These are phyloP conservation scores for Sarocladiaceae sp. DNA, from an alignment of 2,329 filamentous ascomycete species.

Conservation along the genomic window DNA sequence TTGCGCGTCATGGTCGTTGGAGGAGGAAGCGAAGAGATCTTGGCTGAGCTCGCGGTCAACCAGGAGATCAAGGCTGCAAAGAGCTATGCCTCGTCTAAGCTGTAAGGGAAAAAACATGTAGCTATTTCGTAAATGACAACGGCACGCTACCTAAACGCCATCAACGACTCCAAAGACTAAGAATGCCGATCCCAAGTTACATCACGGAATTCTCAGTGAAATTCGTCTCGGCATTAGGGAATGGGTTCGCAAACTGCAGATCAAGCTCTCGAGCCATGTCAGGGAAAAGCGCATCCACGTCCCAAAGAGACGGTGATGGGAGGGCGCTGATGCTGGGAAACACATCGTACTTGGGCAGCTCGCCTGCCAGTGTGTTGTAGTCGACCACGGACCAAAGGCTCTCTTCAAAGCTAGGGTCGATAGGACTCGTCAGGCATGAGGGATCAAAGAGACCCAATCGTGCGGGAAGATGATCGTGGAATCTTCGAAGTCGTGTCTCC, in stretches of 20 bases:
- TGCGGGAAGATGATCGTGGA: neutral
- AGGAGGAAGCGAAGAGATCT: conserved; percentile 49
- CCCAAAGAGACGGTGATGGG: conserved; percentile 6
- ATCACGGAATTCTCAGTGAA: neutral
- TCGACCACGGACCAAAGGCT: conserved; percentile 13
- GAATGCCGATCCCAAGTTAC: no score
- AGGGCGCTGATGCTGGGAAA: conserved; percentile 3
- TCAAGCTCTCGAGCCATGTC: neutral
- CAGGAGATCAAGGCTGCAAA: conserved; percentile 31
- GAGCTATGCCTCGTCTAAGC: conserved; percentile 13
- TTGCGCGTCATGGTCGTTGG: conserved; percentile 42
- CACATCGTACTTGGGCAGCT: conserved; percentile 9
- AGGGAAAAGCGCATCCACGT: neutral
- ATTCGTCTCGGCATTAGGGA: neutral
- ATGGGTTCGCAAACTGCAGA: neutral
- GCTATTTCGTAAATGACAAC: no score
- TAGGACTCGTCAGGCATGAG: conserved; percentile 7
- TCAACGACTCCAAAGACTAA: no score
- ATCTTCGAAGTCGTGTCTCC: conserved; percentile 4
- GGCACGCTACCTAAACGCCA: no score
- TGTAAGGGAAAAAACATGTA: conserved; percentile 10
- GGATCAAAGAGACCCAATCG: conserved; percentile 10
- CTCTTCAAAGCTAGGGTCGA: conserved; percentile 10
- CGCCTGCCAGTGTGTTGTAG: conserved; percentile 11
- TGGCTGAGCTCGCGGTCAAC: conserved; percentile 43